Percentiles rank a stretch among this genome's conserved stretches.
These are phyloP conservation scores for Prunus fruticosa DNA, from an alignment of 306 rosid genomes.

Conservation along the genomic window DNA sequence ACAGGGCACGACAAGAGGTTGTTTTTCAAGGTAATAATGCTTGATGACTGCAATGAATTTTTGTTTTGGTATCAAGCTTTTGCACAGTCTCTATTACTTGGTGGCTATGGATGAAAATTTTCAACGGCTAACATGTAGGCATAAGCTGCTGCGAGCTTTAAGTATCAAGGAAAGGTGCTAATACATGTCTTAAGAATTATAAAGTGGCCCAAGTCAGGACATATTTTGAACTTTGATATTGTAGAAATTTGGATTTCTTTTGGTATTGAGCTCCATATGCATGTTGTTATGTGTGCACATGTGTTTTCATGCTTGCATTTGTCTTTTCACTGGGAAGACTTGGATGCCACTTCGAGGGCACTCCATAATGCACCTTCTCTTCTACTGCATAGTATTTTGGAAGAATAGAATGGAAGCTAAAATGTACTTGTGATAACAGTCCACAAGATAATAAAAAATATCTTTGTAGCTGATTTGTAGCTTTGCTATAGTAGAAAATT, in stretches of 20 bases:
- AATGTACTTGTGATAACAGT: background rate
- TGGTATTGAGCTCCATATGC: background rate
- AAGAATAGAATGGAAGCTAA: background rate
- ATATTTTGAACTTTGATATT: background rate
- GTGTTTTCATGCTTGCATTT: background rate
- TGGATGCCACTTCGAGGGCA: background rate
- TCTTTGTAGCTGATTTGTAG: background rate
- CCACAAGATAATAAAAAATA: background rate
- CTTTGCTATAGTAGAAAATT: background rate
- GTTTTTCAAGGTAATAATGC: slow-evolving; percentile 60
- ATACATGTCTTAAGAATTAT: background rate
- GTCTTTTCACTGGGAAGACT: background rate
- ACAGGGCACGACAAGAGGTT: slow-evolving; percentile 96
- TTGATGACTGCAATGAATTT: background rate
- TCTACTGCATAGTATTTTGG: background rate
- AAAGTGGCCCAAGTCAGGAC: background rate
- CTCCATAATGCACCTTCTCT: background rate
- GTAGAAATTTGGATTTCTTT: background rate
- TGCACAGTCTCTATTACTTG: background rate
- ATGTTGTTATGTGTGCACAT: background rate
- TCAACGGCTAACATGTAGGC: background rate
- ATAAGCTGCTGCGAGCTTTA: background rate
- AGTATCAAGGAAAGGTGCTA: background rate
- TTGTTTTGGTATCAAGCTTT: background rate
- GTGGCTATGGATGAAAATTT: background rate